Conservation (phyloP, 805 yeast genomes). For the Clavispora phyllophila region DNA sequence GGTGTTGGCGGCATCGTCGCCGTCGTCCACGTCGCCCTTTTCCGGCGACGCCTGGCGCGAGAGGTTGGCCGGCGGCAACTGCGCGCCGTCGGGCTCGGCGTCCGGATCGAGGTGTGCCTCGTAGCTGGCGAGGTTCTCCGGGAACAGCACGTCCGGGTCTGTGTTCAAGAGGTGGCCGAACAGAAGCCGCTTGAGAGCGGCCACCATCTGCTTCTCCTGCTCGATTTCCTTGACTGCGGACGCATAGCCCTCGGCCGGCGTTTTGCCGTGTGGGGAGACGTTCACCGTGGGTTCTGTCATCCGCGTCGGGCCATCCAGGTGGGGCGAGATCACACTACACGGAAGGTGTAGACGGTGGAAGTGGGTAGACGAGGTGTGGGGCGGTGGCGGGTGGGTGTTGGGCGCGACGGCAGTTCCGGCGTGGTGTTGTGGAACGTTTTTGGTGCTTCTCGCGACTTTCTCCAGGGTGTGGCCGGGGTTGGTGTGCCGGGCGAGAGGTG, state of each 20-base stretch:
- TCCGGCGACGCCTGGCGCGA: not conserved
- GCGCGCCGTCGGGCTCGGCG: slow-evolving; percentile 1
- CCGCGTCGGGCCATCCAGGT: not conserved
- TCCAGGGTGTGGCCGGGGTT: not conserved
- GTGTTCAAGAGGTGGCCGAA: slow-evolving; percentile 57
- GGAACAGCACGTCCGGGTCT: slow-evolving; percentile 69
- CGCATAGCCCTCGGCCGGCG: slow-evolving; percentile 22
- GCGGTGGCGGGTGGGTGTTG: too few relatives aligned
- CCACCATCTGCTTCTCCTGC: slow-evolving; percentile 67
- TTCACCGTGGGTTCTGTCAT: not conserved
- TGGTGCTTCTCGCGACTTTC: too few relatives aligned
- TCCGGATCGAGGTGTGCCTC: too few relatives aligned
- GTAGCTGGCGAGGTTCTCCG: slow-evolving; percentile 10
- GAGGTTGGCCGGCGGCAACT: not conserved
- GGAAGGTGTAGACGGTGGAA: not conserved
- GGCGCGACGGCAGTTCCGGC: too few relatives aligned
- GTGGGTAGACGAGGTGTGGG: not conserved
- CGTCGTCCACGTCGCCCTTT: too few relatives aligned
- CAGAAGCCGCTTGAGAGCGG: slow-evolving; percentile 67
- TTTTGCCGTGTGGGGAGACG: not conserved
- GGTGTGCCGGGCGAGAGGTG: not conserved
- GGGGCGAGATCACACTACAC: not conserved
- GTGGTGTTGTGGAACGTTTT: too few relatives aligned
- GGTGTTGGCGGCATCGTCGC: slow-evolving; percentile 11
- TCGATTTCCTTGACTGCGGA: slow-evolving; percentile 73